phyloP scores from a whole-genome alignment of 495 filamentous ascomycete genomes.

The Copromyces sp. region DNA sequence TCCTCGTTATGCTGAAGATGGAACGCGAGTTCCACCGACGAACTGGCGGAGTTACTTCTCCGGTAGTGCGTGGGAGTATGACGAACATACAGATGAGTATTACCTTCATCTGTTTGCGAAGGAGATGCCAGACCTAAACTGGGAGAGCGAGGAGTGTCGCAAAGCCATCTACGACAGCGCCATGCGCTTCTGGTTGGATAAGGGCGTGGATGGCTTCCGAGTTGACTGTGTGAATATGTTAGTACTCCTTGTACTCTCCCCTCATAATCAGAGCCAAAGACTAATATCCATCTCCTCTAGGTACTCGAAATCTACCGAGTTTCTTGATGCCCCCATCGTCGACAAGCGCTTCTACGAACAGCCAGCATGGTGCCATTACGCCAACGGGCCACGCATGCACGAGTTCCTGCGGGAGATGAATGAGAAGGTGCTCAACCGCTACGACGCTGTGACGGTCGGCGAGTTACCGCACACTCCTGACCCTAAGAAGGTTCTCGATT shows the following conservation, averaged over 20 bases:
- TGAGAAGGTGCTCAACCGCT: slow-evolving; percentile 49
- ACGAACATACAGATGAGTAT: slow-evolving; percentile 54
- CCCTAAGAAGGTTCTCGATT: slow-evolving; percentile 46
- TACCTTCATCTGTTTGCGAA: slow-evolving; percentile 59
- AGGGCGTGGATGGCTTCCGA: slow-evolving; percentile 58
- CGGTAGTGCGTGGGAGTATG: slow-evolving; percentile 56
- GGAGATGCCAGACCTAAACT: slow-evolving; percentile 66
- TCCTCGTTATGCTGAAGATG: slow-evolving; percentile 45
- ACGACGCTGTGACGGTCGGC: slow-evolving; percentile 60
- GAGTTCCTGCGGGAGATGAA: slow-evolving; percentile 55
- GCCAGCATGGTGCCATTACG: slow-evolving; percentile 44
- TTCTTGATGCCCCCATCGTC: slow-evolving; percentile 51
- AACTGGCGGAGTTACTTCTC: slow-evolving; percentile 54
- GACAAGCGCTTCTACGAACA: slow-evolving; percentile 28
- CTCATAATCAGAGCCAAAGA: not conserved
- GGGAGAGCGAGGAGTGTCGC: slow-evolving; percentile 53
- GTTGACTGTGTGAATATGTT: slow-evolving; percentile 57
- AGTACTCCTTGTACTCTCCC: not conserved
- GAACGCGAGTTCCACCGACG: slow-evolving; percentile 55
- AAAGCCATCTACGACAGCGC: slow-evolving; percentile 53
- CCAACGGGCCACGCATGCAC: slow-evolving; percentile 56
- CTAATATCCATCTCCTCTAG: not conserved
- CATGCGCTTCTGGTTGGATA: slow-evolving; percentile 64
- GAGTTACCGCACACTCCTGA: slow-evolving; percentile 58
- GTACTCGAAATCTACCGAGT: slow-evolving; percentile 51